Evolutionary conservation across 345 rosid species (phyloP).

Genomic region (Excoecaria cochinchinensis): DNA sequence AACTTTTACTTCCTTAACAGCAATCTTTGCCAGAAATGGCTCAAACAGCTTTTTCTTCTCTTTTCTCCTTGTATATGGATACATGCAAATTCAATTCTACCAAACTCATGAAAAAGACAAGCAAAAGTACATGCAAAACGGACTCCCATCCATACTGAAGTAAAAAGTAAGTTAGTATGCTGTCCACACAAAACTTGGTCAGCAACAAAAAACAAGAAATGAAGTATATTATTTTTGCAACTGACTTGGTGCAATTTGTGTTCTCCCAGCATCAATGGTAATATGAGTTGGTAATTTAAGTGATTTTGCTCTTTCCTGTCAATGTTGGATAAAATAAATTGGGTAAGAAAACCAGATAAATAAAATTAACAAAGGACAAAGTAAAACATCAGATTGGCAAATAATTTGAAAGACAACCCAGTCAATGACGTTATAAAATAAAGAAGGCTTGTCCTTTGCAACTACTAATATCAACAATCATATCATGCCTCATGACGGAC

Average conservation of each 20-base stretch:
- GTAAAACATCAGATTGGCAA: not conserved
- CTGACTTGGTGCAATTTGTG: conserved; percentile 99
- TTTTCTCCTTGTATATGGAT: not conserved
- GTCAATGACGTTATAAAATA: not conserved
- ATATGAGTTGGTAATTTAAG: conserved; percentile 90
- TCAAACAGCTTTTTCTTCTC: not conserved
- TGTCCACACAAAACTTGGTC: not conserved
- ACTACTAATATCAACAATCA: not conserved
- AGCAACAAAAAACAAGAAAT: conserved; percentile 8
- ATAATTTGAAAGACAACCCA: not conserved
- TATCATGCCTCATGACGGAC: not conserved
- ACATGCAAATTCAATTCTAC: conserved; percentile 1
- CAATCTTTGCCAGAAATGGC: not conserved
- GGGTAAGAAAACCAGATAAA: conserved; percentile 9
- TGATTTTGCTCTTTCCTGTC: conserved; percentile 83
- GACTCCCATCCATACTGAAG: not conserved
- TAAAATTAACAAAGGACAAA: not conserved
- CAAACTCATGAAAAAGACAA: not conserved
- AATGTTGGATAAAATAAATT: conserved; percentile 13
- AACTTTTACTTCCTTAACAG: not conserved
- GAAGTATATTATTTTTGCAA: conserved; percentile 24
- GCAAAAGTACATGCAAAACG: not conserved
- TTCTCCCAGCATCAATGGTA: conserved; percentile 97
- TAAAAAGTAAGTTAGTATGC: not conserved
- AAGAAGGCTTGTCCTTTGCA: not conserved